phyloP scores from a whole-genome alignment of 2,329 filamentous ascomycete species.

The Ceratocystis harringtonii region DNA sequence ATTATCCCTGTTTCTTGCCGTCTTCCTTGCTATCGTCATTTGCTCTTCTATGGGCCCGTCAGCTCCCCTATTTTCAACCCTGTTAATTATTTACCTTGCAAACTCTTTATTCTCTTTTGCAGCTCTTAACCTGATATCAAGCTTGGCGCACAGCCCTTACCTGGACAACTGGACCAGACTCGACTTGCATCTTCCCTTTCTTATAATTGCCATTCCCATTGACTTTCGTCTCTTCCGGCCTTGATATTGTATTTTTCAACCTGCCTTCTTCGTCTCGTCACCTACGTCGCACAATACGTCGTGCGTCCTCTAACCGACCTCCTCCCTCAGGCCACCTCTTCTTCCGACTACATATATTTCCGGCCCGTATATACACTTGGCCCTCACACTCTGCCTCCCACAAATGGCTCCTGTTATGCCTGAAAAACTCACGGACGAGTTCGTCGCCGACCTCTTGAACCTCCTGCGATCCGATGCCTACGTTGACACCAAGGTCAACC shows the following conservation, averaged over 20 bases:
- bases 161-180: background rate
- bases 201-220: no score
- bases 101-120: background rate
- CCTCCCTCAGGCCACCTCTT: background rate
- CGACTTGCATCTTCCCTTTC: no score
- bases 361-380: no score
- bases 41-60: background rate
- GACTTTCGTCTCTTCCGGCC: no score
- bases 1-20: background rate
- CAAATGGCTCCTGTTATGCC: conserved; percentile 27
- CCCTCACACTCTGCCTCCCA: background rate
- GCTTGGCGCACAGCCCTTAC: background rate
- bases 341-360: background rate
- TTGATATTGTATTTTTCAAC: no score
- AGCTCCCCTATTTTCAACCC: background rate
- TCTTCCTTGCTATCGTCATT: background rate
- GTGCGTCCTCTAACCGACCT: background rate
- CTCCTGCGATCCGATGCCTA: conserved; percentile 34
- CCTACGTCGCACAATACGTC: no score
- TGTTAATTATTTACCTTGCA: background rate
- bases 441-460: conserved; percentile 39
- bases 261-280: no score
- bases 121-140: background rate
- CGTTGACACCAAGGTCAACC: conserved; percentile 55
- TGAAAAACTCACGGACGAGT: conserved; percentile 44